These are phyloP conservation scores for Talaromyces proteolyticus DNA, from an alignment of 495 filamentous ascomycete species.

Conservation along the genomic window DNA sequence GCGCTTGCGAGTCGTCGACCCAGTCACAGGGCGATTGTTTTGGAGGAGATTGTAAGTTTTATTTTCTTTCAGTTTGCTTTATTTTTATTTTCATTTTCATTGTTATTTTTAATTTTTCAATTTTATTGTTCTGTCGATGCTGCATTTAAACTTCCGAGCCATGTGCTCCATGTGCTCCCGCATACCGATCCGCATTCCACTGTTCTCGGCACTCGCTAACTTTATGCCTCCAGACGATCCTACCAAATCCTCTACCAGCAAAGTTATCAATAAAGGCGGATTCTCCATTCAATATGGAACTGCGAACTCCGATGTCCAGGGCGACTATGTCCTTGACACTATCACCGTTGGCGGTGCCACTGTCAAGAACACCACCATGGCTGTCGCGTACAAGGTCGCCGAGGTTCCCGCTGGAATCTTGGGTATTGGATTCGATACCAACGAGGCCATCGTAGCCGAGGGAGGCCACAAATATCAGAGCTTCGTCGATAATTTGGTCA, in stretches of 20 bases:
- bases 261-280: conserved; percentile 14
- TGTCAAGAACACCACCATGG: conserved; percentile 58
- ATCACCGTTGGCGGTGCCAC: conserved; percentile 48
- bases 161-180: conserved; percentile 1
- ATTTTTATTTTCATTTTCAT: not conserved
- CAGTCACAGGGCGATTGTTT: not conserved
- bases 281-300: conserved; percentile 78
- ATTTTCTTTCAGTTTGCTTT: not conserved
- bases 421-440: conserved; percentile 66
- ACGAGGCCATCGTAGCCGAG: conserved; percentile 61
- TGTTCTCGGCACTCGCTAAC: not conserved
- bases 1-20: conserved; percentile 4
- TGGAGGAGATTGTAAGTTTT: conserved; percentile 3
- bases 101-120: not conserved
- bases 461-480: conserved; percentile 56
- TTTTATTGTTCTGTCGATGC: too few relatives aligned
- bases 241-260: not conserved
- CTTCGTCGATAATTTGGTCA: conserved; percentile 55
- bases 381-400: conserved; percentile 56
- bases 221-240: not conserved
- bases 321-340: conserved; percentile 67
- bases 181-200: not conserved
- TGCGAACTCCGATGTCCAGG: conserved; percentile 54
- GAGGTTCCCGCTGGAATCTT: conserved; percentile 48
- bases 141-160: not conserved